A percentile compares a stretch with the other conserved stretches of the same genome.
Conservation (phyloP, 257 asterid species). For the Cinchona pubescens region DNA sequence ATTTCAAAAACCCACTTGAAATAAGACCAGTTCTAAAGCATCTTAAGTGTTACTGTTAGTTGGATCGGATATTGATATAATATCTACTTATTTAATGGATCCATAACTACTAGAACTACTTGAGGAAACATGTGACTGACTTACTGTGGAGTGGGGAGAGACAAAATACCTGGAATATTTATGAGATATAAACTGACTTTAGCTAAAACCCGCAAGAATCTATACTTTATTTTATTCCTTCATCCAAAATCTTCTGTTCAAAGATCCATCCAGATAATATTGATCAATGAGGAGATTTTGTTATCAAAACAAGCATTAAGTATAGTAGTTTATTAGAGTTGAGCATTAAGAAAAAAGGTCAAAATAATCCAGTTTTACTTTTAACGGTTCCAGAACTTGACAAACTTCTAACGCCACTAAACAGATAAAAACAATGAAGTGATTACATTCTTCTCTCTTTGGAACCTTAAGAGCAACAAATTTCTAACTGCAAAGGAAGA, state of each 20-base stretch:
- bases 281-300: not conserved
- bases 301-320: not conserved
- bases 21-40: slow-evolving; percentile 6
- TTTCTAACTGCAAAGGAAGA: not conserved
- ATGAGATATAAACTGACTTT: not conserved
- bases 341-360: not conserved
- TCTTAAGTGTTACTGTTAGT: not conserved
- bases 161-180: not conserved
- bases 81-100: not conserved
- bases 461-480: not conserved
- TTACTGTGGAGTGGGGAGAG: not conserved
- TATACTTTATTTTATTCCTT: not conserved
- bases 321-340: too few species aligned
- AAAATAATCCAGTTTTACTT: not conserved
- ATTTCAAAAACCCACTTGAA: slow-evolving; percentile 8
- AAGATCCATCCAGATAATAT: not conserved
- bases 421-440: not conserved
- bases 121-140: not conserved
- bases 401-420: not conserved
- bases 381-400: not conserved
- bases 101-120: not conserved
- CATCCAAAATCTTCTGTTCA: not conserved
- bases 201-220: not conserved
- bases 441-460: not conserved
- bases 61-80: slow-evolving; percentile 3